Percentiles rank a stretch among this genome's conserved stretches.
Evolutionary conservation across 768 basidiomycete species (phyloP).

Genomic region (Artomyces pyxidatus): DNA sequence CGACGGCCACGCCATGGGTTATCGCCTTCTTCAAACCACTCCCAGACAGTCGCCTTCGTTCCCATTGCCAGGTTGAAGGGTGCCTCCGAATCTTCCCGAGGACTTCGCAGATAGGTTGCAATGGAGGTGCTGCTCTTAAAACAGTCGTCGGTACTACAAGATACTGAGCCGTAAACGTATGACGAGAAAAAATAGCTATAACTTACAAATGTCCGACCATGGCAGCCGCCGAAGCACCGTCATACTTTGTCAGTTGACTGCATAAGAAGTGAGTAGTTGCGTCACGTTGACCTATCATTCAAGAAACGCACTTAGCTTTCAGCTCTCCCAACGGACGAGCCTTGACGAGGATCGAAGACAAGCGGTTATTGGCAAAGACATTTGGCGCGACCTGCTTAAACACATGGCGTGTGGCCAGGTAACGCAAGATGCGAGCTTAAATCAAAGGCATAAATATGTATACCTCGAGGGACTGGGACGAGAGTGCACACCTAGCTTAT

Average conservation of each 20-base stretch:
- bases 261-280: too few species aligned
- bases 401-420: constrained; percentile 31
- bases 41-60: background rate
- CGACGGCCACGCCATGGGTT: constrained; percentile 2
- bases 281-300: too few species aligned
- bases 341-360: constrained; percentile 27
- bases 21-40: constrained; percentile 1
- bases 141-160: constrained; percentile 8
- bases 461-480: background rate
- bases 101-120: background rate
- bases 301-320: background rate
- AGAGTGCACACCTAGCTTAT: constrained; percentile 5
- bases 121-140: constrained; percentile 1
- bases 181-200: background rate
- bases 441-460: background rate
- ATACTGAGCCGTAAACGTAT: background rate
- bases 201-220: constrained; percentile 16
- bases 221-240: constrained; percentile 16
- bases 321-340: constrained; percentile 20
- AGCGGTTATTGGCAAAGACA: constrained; percentile 32
- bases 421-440: constrained; percentile 32
- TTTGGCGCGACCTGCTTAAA: constrained; percentile 30
- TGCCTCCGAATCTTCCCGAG: background rate
- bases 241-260: constrained; percentile 5
- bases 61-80: constrained; percentile 1